Evolutionary conservation across 1,139 yeast species (phyloP).

Genomic region (Debaryomyces udenii): DNA sequence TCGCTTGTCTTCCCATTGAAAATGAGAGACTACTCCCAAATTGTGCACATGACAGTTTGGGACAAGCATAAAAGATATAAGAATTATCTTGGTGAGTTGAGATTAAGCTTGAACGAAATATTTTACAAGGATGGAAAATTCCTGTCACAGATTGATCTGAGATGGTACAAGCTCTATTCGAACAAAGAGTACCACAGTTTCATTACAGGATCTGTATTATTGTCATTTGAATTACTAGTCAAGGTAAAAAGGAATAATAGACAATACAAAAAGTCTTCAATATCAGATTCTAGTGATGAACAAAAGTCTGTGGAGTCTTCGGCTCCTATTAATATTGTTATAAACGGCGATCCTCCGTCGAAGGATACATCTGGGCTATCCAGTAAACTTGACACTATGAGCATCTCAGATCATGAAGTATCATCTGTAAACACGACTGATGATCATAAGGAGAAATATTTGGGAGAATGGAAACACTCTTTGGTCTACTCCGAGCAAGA

Average conservation of each 20-base stretch:
- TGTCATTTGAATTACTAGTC: constrained; percentile 52
- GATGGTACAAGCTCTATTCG: constrained; percentile 57
- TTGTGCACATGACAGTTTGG: constrained; percentile 45
- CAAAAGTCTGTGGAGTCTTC: constrained; percentile 2
- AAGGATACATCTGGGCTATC: constrained; percentile 15
- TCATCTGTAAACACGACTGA: constrained; percentile 9
- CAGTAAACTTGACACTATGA: constrained; percentile 16
- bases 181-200: constrained; percentile 47
- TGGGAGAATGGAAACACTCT: constrained; percentile 33
- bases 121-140: constrained; percentile 30
- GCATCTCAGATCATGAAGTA: constrained; percentile 16
- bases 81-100: constrained; percentile 60
- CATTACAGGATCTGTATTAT: constrained; percentile 59
- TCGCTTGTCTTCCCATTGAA: constrained; percentile 36
- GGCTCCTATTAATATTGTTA: neutral
- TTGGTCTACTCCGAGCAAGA: constrained; percentile 38
- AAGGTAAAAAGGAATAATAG: constrained; percentile 19
- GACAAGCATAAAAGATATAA: constrained; percentile 48
- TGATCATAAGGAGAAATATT: constrained; percentile 13
- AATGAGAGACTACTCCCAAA: constrained; percentile 30
- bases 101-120: constrained; percentile 48
- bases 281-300: constrained; percentile 8
- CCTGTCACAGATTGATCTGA: constrained; percentile 32
- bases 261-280: constrained; percentile 8
- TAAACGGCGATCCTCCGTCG: constrained; percentile 23